A percentile compares a stretch with the other conserved stretches of the same genome.
Conservation (phyloP, 169 alveolate genomes). For the Cryptosporidium xiaoi region DNA sequence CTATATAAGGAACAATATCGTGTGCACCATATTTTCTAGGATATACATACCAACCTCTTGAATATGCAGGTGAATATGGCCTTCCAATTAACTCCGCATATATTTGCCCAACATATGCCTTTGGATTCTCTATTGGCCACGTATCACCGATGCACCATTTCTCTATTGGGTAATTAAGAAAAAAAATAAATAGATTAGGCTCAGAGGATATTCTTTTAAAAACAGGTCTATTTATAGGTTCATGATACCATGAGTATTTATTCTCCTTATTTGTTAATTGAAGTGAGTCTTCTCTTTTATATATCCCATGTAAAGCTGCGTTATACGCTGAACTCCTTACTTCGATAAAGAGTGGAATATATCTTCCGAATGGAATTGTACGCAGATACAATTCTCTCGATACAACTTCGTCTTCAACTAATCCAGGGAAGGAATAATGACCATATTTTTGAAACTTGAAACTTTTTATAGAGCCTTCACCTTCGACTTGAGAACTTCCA, state of each 20-base stretch:
- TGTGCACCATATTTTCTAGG: slow-evolving; percentile 74
- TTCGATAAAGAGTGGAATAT: slow-evolving; percentile 59
- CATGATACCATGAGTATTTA: slow-evolving; percentile 62
- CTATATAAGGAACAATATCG: slow-evolving; percentile 63
- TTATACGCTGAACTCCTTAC: slow-evolving; percentile 57
- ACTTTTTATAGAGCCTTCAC: slow-evolving; percentile 55
- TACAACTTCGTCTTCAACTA: slow-evolving; percentile 51
- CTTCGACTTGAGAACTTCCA: slow-evolving; percentile 36
- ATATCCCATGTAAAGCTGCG: slow-evolving; percentile 72
- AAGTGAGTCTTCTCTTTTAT: slow-evolving; percentile 64
- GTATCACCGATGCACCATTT: slow-evolving; percentile 72
- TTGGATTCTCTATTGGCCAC: slow-evolving; percentile 69
- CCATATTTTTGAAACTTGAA: slow-evolving; percentile 38
- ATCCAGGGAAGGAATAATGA: slow-evolving; percentile 62
- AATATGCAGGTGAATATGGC: slow-evolving; percentile 58
- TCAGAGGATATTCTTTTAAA: slow-evolving; percentile 57
- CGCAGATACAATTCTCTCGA: slow-evolving; percentile 36
- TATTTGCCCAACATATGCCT: slow-evolving; percentile 24
- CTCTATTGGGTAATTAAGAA: slow-evolving; percentile 48
- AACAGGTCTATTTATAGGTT: slow-evolving; percentile 64
- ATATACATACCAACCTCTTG: slow-evolving; percentile 71
- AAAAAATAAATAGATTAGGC: slow-evolving; percentile 47
- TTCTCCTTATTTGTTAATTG: slow-evolving; percentile 21
- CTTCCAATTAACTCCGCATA: slow-evolving; percentile 72
- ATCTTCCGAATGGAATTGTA: slow-evolving; percentile 49